Conservation (phyloP, 2,329 filamentous ascomycete genomes). For the Colletotrichum acutatum region DNA sequence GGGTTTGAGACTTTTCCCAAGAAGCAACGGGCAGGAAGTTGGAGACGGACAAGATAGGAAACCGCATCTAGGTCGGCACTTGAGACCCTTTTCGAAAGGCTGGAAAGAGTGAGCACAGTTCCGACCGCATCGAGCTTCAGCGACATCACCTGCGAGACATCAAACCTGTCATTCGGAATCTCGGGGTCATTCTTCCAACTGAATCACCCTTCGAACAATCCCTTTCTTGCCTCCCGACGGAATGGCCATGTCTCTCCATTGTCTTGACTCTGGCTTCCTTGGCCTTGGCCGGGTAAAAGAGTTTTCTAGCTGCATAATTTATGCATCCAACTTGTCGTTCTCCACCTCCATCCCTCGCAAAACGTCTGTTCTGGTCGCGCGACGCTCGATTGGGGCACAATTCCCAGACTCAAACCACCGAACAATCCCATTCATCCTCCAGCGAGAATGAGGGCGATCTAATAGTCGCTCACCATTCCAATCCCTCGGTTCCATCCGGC, state of each 20-base stretch:
- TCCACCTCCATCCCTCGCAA: neutral
- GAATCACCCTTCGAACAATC: slow-evolving; percentile 12
- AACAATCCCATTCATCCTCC: slow-evolving; percentile 15
- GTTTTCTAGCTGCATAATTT: slow-evolving; percentile 17
- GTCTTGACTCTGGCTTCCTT: neutral
- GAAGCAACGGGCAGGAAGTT: slow-evolving; percentile 7
- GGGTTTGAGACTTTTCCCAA: neutral
- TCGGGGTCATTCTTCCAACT: neutral
- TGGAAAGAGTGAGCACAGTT: neutral
- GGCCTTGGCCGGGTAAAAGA: slow-evolving; percentile 5
- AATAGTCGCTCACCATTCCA: slow-evolving; percentile 9
- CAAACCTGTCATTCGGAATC: neutral
- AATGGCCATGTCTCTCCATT: slow-evolving; percentile 14
- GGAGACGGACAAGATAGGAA: neutral
- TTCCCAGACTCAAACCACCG: neutral
- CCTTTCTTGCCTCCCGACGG: slow-evolving; percentile 29
- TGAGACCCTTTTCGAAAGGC: neutral
- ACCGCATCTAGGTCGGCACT: neutral
- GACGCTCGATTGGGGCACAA: too few relatives aligned
- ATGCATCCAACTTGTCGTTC: neutral
- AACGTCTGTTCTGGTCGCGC: neutral
- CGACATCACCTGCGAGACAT: neutral
- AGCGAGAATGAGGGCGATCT: neutral
- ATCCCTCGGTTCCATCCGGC: neutral
- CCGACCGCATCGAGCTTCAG: neutral